Conservation (phyloP, 768 basidiomycete genomes). For the Coprinopsis marcescibilis region DNA sequence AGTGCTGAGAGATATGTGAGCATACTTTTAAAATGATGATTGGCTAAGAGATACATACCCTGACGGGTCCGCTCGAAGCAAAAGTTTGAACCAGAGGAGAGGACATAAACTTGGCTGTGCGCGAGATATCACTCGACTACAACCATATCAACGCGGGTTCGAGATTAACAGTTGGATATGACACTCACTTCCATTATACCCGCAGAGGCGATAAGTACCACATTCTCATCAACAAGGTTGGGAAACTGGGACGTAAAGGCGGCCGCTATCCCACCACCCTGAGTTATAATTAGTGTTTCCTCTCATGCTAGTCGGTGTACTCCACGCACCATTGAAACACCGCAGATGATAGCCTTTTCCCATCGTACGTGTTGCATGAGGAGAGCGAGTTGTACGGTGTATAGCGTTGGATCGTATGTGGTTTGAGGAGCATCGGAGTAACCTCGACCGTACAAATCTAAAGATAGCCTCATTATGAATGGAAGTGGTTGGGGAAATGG, state of each 20-base stretch:
- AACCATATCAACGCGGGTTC: not conserved
- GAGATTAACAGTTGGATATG: not conserved
- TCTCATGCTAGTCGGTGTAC: not conserved
- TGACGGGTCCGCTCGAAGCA: conserved; percentile 55
- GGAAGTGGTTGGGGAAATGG: not conserved
- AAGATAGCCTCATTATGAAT: not conserved
- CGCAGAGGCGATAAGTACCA: conserved; percentile 63
- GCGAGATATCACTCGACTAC: conserved; percentile 61
- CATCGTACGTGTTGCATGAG: conserved; percentile 76
- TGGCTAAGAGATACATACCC: conserved; percentile 32
- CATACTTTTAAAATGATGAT: conserved; percentile 1
- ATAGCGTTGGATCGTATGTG: conserved; percentile 58
- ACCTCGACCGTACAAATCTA: conserved; percentile 78
- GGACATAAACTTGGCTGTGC: conserved; percentile 74
- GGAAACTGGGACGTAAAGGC: conserved; percentile 71
- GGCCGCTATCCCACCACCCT: conserved; percentile 73
- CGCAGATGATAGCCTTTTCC: conserved; percentile 59
- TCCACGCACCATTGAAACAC: conserved; percentile 65
- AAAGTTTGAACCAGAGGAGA: conserved; percentile 66
- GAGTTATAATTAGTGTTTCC: not conserved
- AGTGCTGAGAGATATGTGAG: conserved; percentile 29
- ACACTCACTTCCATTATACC: conserved; percentile 59
- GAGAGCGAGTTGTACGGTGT: conserved; percentile 74
- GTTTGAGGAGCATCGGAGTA: conserved; percentile 77
- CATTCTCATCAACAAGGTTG: conserved; percentile 56